phyloP scores from a whole-genome alignment of 2,329 filamentous ascomycete genomes.

The Parascedosporium putredinis region DNA sequence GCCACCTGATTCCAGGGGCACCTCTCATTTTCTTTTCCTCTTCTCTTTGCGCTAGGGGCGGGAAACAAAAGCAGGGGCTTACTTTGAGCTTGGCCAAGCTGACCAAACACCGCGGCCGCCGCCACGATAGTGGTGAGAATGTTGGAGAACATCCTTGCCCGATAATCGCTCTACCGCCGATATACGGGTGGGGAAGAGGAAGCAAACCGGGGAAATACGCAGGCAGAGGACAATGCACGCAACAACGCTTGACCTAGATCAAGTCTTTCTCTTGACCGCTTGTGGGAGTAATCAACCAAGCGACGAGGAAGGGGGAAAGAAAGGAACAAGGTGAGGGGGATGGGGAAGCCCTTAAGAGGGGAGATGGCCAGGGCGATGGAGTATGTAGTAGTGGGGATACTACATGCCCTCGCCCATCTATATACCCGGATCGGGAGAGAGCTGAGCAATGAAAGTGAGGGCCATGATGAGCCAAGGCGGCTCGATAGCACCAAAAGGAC shows the following conservation, averaged over 20 bases:
- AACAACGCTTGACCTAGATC: too few relatives aligned
- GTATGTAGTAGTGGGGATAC: too few relatives aligned
- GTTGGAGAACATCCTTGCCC: slow-evolving; percentile 5
- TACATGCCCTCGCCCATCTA: background rate
- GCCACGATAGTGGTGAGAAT: slow-evolving; percentile 1
- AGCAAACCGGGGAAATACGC: background rate
- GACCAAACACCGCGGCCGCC: slow-evolving; percentile 1
- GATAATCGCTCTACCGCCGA: background rate
- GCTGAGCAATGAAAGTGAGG: background rate
- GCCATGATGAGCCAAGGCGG: background rate
- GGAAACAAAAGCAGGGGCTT: background rate
- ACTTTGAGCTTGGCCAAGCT: slow-evolving; percentile 6
- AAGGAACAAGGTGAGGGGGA: background rate
- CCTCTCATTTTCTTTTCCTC: background rate
- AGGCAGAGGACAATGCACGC: too few relatives aligned
- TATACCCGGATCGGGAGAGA: background rate
- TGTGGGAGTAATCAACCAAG: too few relatives aligned
- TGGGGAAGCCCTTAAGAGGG: background rate
- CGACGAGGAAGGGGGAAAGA: background rate
- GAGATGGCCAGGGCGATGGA: too few relatives aligned
- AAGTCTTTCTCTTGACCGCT: too few relatives aligned
- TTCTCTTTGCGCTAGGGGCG: background rate
- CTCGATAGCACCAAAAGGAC: background rate
- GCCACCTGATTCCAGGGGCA: too few relatives aligned
- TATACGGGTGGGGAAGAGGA: background rate